Conservation (phyloP, 306 rosid genomes). For the Luffa acutangula region DNA sequence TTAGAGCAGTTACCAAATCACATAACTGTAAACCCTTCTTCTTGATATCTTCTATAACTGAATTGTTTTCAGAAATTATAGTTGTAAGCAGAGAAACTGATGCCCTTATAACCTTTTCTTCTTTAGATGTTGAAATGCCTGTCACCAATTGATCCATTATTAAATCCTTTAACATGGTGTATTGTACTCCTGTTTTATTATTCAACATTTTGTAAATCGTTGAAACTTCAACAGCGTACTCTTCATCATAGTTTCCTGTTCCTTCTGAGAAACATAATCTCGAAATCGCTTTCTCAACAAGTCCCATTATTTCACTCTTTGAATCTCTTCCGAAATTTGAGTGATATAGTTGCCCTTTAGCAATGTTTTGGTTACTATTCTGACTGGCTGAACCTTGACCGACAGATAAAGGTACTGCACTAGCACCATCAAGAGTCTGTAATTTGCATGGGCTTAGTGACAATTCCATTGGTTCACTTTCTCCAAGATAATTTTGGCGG, state of each 20-base stretch:
- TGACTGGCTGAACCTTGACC: slow-evolving; percentile 18
- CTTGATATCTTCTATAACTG: slow-evolving; percentile 56
- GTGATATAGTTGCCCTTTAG: slow-evolving; percentile 18
- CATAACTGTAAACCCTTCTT: slow-evolving; percentile 57
- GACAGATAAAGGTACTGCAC: slow-evolving; percentile 19
- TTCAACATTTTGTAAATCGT: slow-evolving; percentile 42
- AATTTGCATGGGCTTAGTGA: slow-evolving; percentile 21
- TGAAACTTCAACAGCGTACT: slow-evolving; percentile 41
- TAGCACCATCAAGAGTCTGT: slow-evolving; percentile 28
- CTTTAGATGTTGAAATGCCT: slow-evolving; percentile 60
- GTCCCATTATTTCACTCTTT: slow-evolving; percentile 24
- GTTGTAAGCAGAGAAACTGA: slow-evolving; percentile 49
- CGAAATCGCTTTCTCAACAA: slow-evolving; percentile 27
- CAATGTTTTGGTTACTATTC: slow-evolving; percentile 25
- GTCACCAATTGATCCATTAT: slow-evolving; percentile 56
- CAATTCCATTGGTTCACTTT: slow-evolving; percentile 29
- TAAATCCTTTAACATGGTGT: slow-evolving; percentile 49
- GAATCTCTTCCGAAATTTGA: slow-evolving; percentile 24
- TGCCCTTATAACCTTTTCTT: slow-evolving; percentile 54
- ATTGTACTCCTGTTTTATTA: slow-evolving; percentile 33
- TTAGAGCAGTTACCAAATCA: slow-evolving; percentile 71
- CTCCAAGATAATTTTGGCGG: slow-evolving; percentile 18
- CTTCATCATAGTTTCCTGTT: slow-evolving; percentile 43
- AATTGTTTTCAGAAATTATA: slow-evolving; percentile 53
- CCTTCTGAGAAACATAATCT: slow-evolving; percentile 33